Evolutionary conservation across 768 basidiomycete species (phyloP), one percentile per base, ranked within the genome.

Genomic region (Cubamyces sp.): DNA sequence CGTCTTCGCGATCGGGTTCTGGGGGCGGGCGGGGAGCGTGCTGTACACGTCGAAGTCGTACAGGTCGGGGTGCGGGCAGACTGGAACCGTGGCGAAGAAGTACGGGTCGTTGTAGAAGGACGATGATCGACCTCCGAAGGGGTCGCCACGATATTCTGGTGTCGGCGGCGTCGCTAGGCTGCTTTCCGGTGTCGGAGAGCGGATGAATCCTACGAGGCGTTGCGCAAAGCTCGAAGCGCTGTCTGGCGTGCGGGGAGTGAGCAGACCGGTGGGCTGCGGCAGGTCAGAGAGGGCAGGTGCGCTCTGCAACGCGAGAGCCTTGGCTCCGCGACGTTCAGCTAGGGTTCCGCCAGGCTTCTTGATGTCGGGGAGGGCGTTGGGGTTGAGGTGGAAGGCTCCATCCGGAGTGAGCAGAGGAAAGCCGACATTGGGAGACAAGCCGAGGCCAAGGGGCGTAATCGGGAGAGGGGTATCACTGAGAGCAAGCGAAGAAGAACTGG

Each of bases 11-110:
- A 19, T 26, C 21, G 41, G 37, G 42, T 28, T 12, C 21, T 23
- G 21, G 8, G 46, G 3, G 1, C 18, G 40, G 9, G 25, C 8
- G n/a, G 54, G 53, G 26, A n/a, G 30, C 23, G 12, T 3, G 1
- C 9, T 3, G 42, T 66, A 63, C 12, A 61, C n/a, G 42, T 53
- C n/a, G 53, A 66, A 49, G 46, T 62, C 57, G 42, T 62, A 61
- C n/a, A 62, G 41, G 25, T 59, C 53, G 6, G 64, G 53, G 37
- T 58, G 62, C 3, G 46, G 51, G 3, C 39, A 45, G 26, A 43
- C 41, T 8, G 30, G 49, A 18, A 37, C 49, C 5, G 56, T 16
- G 53, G 49, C 49, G 39, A 59, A 39, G 47, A 60, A 25, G 47
- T 43, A 37, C 12, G 34, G 11, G 46, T 64, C 62, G 15, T 57